These are phyloP conservation scores for Quercus glauca DNA, from an alignment of 306 rosid genomes.

Conservation along the genomic window DNA sequence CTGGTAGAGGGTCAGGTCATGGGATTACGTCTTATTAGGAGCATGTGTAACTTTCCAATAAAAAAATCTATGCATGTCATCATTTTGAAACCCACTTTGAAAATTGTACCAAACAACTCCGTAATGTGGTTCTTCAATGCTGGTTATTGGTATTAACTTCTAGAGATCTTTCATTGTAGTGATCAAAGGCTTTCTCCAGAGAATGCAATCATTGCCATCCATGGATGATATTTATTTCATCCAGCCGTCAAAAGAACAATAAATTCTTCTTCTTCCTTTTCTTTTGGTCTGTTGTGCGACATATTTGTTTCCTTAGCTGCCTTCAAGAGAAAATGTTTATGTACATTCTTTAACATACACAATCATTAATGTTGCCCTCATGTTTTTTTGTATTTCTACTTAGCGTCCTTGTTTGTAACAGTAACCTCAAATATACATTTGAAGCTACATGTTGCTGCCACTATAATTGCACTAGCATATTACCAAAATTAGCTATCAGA, in stretches of 20 bases:
- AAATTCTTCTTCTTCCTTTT: constrained; percentile 21
- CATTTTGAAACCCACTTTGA: not conserved
- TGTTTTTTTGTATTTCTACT: not conserved
- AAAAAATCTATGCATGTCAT: constrained; percentile 2
- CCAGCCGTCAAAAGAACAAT: constrained; percentile 92
- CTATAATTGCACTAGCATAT: not conserved
- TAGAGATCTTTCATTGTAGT: constrained; percentile 51
- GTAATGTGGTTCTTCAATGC: not conserved
- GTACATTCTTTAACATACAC: not conserved
- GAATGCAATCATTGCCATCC: constrained; percentile 93
- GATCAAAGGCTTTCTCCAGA: constrained; percentile 86
- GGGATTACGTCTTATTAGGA: no score
- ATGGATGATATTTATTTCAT: constrained; percentile 88
- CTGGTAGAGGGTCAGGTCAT: no score
- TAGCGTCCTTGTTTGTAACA: not conserved
- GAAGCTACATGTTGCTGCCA: not conserved
- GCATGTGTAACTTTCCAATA: no score
- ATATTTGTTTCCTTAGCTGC: not conserved
- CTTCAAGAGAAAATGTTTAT: not conserved
- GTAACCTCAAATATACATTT: not conserved
- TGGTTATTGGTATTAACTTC: constrained; percentile 8
- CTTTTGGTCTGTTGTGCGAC: no score
- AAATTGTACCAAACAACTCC: not conserved
- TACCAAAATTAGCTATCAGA: not conserved
- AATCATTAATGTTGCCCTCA: not conserved